Conservation (phyloP, 441 rosid genomes). For the Populus hybrid region DNA sequence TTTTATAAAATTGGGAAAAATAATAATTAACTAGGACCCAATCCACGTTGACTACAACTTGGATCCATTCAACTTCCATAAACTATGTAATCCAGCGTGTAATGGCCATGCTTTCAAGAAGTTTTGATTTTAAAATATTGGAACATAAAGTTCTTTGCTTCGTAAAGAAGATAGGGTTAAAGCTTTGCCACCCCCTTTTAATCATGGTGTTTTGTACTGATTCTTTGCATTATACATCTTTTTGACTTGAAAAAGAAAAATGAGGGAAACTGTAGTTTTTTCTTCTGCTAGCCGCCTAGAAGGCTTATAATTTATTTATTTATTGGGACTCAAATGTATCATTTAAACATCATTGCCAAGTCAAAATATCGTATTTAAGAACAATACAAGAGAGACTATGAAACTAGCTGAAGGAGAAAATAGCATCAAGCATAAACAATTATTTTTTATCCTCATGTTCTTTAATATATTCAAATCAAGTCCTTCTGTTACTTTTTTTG, state of each 20-base stretch:
- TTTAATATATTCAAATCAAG: too few species aligned
- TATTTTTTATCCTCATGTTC: too few species aligned
- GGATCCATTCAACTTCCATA: neutral
- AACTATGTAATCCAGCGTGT: neutral
- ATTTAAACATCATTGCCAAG: constrained; percentile 17
- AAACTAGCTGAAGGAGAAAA: neutral
- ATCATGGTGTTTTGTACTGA: constrained; percentile 30
- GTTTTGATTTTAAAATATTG: neutral
- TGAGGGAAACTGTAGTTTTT: neutral
- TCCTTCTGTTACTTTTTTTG: too few species aligned
- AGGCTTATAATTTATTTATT: neutral
- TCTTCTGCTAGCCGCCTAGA: neutral
- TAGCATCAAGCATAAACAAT: too few species aligned
- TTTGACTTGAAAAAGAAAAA: constrained; percentile 3
- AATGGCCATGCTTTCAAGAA: neutral
- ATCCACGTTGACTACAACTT: neutral
- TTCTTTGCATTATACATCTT: constrained; percentile 3
- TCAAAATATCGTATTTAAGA: neutral
- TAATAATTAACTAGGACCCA: neutral
- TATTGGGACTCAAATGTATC: neutral
- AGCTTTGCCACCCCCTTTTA: constrained; percentile 15
- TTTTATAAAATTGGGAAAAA: too few species aligned
- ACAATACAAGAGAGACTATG: neutral
- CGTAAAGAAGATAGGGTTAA: constrained; percentile 20
- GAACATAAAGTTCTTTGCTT: constrained; percentile 10